Conservation (phyloP, 768 basidiomycete species). For the Lactarius evosmus region DNA sequence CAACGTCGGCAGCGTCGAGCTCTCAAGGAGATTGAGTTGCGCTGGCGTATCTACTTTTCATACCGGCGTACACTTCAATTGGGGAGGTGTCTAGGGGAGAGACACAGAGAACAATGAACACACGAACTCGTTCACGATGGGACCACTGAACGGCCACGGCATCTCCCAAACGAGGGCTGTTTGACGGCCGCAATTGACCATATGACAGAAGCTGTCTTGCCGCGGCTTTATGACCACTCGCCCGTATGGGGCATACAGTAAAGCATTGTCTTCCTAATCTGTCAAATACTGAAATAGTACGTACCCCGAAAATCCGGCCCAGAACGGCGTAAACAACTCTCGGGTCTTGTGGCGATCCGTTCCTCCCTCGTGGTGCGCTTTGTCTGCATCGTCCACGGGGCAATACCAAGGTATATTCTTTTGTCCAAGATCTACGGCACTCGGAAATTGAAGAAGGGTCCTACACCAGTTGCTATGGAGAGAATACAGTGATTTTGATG, state of each 20-base stretch:
- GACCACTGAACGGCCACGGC: neutral
- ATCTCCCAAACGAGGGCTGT: neutral
- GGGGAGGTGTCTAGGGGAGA: neutral
- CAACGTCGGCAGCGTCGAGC: neutral
- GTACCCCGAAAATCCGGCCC: neutral
- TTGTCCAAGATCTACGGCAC: neutral
- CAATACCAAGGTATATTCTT: neutral
- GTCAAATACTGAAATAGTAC: neutral
- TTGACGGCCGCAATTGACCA: neutral
- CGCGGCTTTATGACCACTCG: neutral
- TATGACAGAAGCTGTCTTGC: neutral
- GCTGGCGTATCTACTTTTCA: neutral
- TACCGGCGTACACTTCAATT: neutral
- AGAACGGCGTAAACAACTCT: neutral
- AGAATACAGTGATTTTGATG: neutral
- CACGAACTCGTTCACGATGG: neutral
- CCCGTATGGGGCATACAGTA: neutral
- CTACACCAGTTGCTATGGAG: neutral
- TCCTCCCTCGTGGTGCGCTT: neutral
- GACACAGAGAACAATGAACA: neutral
- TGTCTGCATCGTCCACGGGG: neutral
- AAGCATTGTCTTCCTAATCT: neutral
- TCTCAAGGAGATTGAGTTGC: neutral
- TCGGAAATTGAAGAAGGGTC: neutral
- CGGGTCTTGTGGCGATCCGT: neutral